Conservation (phyloP, 2,329 filamentous ascomycete genomes). For the Coleophoma eucalyptorum region DNA sequence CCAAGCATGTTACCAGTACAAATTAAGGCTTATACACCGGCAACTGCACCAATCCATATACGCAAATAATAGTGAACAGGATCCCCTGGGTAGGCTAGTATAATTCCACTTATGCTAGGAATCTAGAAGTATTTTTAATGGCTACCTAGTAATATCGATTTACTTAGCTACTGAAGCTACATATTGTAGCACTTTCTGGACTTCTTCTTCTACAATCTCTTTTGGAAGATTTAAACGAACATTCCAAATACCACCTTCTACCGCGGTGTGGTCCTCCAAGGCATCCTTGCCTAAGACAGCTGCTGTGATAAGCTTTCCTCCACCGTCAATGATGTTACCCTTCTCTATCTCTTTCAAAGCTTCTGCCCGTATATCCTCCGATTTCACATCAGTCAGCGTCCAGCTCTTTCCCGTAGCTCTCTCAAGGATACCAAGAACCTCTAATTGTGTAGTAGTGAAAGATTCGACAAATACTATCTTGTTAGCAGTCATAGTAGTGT, state of each 20-base stretch:
- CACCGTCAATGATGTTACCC: slow-evolving; percentile 3
- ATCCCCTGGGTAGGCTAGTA: too few species aligned
- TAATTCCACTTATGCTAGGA: too few species aligned
- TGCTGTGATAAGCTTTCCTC: slow-evolving; percentile 4
- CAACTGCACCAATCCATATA: too few species aligned
- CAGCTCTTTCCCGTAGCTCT: slow-evolving; percentile 24
- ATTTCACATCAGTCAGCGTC: slow-evolving; percentile 9
- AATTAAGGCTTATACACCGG: too few species aligned
- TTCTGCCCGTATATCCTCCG: slow-evolving; percentile 4
- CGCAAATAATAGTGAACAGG: too few species aligned
- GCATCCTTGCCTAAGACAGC: slow-evolving; percentile 5
- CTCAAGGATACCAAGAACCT: slow-evolving; percentile 25
- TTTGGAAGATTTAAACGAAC: slow-evolving; percentile 5
- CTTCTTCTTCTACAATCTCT: slow-evolving; percentile 1
- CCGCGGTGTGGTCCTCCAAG: slow-evolving; percentile 5
- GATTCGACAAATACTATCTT: slow-evolving; percentile 27
- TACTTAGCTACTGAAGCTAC: too few species aligned
- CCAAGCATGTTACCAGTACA: too few species aligned
- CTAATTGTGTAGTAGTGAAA: slow-evolving; percentile 26
- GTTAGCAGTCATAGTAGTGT: slow-evolving; percentile 29
- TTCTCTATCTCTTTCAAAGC: background rate
- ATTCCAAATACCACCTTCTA: slow-evolving; percentile 8
- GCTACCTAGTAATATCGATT: too few species aligned
- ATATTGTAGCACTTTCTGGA: background rate
- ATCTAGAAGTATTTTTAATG: too few species aligned